These are phyloP conservation scores for Andrographis paniculata DNA, from an alignment of 305 asterid species.

Conservation along the genomic window DNA sequence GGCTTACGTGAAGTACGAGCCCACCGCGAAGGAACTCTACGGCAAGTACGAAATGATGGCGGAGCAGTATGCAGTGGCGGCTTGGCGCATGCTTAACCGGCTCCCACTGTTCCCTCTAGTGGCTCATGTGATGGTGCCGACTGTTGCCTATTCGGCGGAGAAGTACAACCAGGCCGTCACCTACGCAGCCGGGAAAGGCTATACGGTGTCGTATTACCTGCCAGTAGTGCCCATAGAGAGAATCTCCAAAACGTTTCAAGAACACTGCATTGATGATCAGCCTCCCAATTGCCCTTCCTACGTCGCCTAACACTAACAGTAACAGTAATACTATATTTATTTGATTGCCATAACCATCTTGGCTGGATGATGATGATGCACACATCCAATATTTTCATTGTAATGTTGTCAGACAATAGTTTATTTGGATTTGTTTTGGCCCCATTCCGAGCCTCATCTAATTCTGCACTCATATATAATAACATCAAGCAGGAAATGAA, in stretches of 20 bases:
- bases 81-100: constrained; percentile 48
- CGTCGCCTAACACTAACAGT: no score
- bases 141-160: constrained; percentile 72
- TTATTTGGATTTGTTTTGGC: no score
- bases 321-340: no score
- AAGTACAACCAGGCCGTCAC: constrained; percentile 50
- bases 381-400: no score
- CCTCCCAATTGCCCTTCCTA: no score
- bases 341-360: no score
- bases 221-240: constrained; percentile 60
- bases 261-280: neutral
- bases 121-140: constrained; percentile 65
- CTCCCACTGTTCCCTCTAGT: constrained; percentile 60
- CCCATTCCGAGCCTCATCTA: no score
- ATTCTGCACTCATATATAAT: no score
- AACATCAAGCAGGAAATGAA: no score
- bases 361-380: no score
- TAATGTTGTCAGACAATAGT: no score
- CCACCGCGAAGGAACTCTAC: constrained; percentile 40
- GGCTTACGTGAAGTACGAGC: constrained; percentile 46
- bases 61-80: constrained; percentile 45
- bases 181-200: constrained; percentile 35
- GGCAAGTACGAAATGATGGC: constrained; percentile 49
- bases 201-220: constrained; percentile 35
- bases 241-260: constrained; percentile 50